Evolutionary conservation across 169 alveolate genomes (phyloP), one percentile per base, ranked within the genome.

Genomic region (Ichthyophthirius multifiliis): DNA sequence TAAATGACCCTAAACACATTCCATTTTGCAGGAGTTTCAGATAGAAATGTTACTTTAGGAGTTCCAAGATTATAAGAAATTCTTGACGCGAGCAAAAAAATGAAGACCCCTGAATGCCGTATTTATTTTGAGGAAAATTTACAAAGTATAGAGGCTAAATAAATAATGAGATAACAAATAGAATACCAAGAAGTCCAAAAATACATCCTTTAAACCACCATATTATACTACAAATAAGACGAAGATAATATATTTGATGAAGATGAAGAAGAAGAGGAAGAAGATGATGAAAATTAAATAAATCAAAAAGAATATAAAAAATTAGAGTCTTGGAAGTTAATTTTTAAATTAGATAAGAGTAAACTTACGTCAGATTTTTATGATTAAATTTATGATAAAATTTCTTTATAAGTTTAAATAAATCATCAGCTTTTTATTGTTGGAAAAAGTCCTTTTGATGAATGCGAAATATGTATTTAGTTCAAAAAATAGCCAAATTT

Each of bases 1-100:
- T 99, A 99, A 90, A 99, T 99, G 99, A 99, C 99, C n/a, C 92
- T 99, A 64, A 99, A 99, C 92, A 99, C 99, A 35, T 99, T 99
- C 96, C 99, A 99, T 92, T 98, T 98, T 89, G 99, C 99, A 23
- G 99, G 99, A 48, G 99, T 98, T 39, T 98, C 99, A 27, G 96
- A 99, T 45, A 98, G 98, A 91, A 99, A 99, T 93, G 99, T 99
- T 47, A 99, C 99, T n/a, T 93, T 99, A 75, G 99, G 99, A 74
- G 99, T 97, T n/a, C 99, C 99, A 1, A 97, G 99, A 81, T 93
- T 98, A 73, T 97, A 97, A 94, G 99, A 99, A 95, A 89, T 99
- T 65, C 97, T 99, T 75, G 98, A 99, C 90, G 99, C 98, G 43
- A 99, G 99, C 43, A 98, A 98, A 84, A 98, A 95, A 73, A 99